Percentiles rank a stretch among this genome's conserved stretches.
phyloP scores from a whole-genome alignment of 2,329 filamentous ascomycete species.

The Colletotrichum orbiculare region DNA sequence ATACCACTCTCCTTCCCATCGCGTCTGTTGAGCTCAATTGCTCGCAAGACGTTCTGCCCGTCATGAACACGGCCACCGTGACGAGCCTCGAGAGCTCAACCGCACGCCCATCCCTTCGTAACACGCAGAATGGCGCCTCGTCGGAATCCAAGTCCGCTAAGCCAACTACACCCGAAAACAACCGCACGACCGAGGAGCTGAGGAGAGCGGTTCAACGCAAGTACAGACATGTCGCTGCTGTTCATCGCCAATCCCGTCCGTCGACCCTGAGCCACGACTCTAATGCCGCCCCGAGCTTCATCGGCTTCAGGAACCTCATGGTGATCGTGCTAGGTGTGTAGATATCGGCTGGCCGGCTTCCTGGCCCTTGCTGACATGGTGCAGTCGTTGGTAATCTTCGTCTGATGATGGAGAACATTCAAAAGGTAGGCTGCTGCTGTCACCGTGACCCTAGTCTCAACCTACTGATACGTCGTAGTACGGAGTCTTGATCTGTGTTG shows the following conservation, averaged over 20 bases:
- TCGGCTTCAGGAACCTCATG: constrained; percentile 97
- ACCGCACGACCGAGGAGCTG: constrained; percentile 42
- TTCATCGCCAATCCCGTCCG: constrained; percentile 77
- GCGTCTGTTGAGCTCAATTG: constrained; percentile 14
- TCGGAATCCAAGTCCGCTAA: constrained; percentile 34
- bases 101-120: constrained; percentile 25
- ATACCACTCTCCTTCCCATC: neutral
- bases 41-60: constrained; percentile 16
- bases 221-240: constrained; percentile 91
- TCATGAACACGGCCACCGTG: constrained; percentile 56
- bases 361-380: constrained; percentile 29
- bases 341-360: neutral
- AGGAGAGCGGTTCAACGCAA: constrained; percentile 65
- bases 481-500: constrained; percentile 91
- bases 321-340: constrained; percentile 84
- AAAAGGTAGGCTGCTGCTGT: constrained; percentile 72
- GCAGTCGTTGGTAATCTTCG: constrained; percentile 91
- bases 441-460: constrained; percentile 35
- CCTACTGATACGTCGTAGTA: constrained; percentile 68
- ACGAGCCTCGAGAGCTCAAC: constrained; percentile 40
- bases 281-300: constrained; percentile 79
- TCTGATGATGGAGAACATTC: constrained; percentile 95
- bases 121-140: constrained; percentile 34
- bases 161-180: constrained; percentile 20
- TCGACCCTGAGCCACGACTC: constrained; percentile 91